Evolutionary conservation across 257 asterid species (phyloP), one percentile per base, ranked within the genome.

Genomic region (Anisodus tanguticus): DNA sequence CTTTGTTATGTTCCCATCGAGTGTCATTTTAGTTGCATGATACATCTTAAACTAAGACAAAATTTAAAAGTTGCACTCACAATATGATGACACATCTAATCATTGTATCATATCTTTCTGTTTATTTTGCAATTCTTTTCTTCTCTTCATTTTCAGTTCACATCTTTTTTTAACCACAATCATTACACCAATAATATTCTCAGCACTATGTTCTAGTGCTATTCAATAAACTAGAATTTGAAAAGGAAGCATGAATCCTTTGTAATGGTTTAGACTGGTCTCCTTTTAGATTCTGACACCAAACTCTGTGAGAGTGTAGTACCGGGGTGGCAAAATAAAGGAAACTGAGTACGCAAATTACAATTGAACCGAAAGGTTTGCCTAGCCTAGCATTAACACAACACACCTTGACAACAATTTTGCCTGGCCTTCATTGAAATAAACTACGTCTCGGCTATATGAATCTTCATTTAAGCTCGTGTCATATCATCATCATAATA

Each of bases 21-120:
- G 76, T 37, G 51, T 39, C 39, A 45, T 19, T n/a, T 45, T 72
- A 72, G 37, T 10, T 72, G 80, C 80, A 72, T n/a, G 41, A 47
- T 19, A 47, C 47, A 19, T 72, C 59, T 72, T 45, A 72, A n/a
- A 45, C 59, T 31, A 66, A 66, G 31, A 11, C 2, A 12, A 66
- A 66, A 31, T 66, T 12, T 10, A 47, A 37, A 67, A 37, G 76
- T 67, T 67, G 49, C 76, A 37, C 35, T 37, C 22, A 37, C 22
- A 67, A 35, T 22, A 49, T 22, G 45, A 49, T 74, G 60, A 74
- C 19, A 13, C 81, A 49, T 43, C 43, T 72, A 72, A 49, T n/a
- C 80, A 47, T 10, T 2, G 80, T 45, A n/a, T 57, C 5, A 4
- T 15, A 62, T 62, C 15, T 60, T 19, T 3, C 67, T 60, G 13